Conservation (phyloP, 352 stramenopile genomes). For the Globisporangium recalcitrans region DNA sequence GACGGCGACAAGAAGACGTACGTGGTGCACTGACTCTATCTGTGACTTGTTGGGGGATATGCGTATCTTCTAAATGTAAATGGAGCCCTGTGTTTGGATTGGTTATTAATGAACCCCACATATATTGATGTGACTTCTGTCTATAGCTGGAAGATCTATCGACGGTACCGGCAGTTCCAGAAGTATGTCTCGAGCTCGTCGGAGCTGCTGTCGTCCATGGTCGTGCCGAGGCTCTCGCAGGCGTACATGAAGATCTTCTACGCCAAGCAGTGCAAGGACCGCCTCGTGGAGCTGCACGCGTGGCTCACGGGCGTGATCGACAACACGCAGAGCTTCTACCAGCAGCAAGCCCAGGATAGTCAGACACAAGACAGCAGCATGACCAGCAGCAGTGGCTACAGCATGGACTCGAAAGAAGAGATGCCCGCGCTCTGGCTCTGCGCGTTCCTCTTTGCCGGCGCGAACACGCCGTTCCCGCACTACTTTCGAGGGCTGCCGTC, state of each 20-base stretch:
- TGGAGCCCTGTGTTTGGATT: no score
- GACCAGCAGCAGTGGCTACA: constrained; percentile 8
- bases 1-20: constrained; percentile 40
- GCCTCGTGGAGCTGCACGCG: constrained; percentile 62
- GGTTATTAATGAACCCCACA: neutral
- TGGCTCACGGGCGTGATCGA: constrained; percentile 64
- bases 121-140: neutral
- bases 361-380: neutral
- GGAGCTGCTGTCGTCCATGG: constrained; percentile 48
- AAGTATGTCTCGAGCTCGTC: constrained; percentile 61
- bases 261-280: constrained; percentile 72
- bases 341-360: constrained; percentile 13
- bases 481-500: constrained; percentile 57
- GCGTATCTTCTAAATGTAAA: neutral
- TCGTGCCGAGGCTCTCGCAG: constrained; percentile 61
- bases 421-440: constrained; percentile 54
- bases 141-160: constrained; percentile 74
- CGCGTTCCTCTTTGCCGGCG: constrained; percentile 67
- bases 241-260: constrained; percentile 80
- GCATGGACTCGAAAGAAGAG: constrained; percentile 16
- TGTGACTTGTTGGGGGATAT: neutral
- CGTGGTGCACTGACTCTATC: neutral
- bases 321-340: constrained; percentile 61
- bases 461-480: constrained; percentile 69
- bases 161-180: constrained; percentile 82